Percentiles rank a stretch among this genome's conserved stretches.
Evolutionary conservation across 768 basidiomycete genomes (phyloP).

Genomic region (Tulasnella sp.): DNA sequence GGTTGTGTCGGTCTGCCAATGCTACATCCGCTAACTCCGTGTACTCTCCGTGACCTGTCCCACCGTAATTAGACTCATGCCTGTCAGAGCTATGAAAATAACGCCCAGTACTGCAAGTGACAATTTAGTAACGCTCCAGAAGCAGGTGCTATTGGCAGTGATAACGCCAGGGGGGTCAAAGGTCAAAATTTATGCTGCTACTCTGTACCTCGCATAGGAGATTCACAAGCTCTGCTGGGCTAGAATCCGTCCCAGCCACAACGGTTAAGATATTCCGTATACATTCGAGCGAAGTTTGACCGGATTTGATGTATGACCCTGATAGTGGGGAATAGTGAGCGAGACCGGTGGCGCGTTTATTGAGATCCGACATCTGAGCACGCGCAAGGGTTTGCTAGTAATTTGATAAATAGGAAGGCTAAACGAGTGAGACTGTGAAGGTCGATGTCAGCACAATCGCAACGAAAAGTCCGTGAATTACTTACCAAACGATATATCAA

Average conservation of each 20-base stretch:
- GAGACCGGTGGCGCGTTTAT: no score
- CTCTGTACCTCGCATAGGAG: neutral
- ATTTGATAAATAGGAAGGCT: neutral
- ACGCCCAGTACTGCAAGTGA: neutral
- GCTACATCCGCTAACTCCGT: no score
- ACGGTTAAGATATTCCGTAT: no score
- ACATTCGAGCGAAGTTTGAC: neutral
- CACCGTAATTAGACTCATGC: neutral
- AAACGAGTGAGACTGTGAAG: neutral
- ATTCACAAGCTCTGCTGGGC: neutral
- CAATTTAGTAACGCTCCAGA: neutral
- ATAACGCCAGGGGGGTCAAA: neutral
- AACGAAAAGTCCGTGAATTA: neutral
- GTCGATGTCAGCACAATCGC: neutral
- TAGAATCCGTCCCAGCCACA: no score
- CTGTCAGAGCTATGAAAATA: neutral
- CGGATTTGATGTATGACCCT: neutral
- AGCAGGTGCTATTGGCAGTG: neutral
- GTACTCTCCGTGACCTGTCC: no score
- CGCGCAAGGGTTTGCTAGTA: neutral
- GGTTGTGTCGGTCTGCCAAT: no score
- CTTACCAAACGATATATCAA: conserved; percentile 21
- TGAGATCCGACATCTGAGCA: neutral
- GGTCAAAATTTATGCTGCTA: neutral
- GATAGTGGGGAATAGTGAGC: neutral